These are phyloP conservation scores for Trichoderma harzianum DNA, from an alignment of 2,329 filamentous ascomycete genomes.

Conservation along the genomic window DNA sequence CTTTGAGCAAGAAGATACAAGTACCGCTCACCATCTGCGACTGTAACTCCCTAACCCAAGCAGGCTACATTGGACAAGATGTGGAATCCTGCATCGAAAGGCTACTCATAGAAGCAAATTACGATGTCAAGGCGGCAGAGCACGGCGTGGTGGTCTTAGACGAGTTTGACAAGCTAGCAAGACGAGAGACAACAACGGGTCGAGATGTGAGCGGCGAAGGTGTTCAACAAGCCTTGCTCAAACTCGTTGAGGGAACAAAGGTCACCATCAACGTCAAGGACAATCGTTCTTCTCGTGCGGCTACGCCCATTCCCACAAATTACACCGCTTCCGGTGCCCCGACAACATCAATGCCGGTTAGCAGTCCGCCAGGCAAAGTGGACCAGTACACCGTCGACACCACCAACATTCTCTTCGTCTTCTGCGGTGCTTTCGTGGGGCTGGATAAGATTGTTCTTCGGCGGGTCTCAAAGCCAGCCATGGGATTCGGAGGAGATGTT, in stretches of 20 bases:
- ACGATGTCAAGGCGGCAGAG: slow-evolving; percentile 79
- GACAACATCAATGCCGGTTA: slow-evolving; percentile 44
- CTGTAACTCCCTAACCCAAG: slow-evolving; percentile 93
- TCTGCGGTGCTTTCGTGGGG: slow-evolving; percentile 91
- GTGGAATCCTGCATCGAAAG: slow-evolving; percentile 94
- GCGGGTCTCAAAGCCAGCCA: slow-evolving; percentile 78
- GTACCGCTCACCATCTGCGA: slow-evolving; percentile 95
- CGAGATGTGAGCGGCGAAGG: slow-evolving; percentile 95
- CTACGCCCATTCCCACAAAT: slow-evolving; percentile 51
- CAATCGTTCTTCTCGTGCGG: slow-evolving; percentile 57
- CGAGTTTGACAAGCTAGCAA: slow-evolving; percentile 96
- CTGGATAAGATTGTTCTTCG: slow-evolving; percentile 84
- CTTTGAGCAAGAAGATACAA: slow-evolving; percentile 85
- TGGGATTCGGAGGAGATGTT: slow-evolving; percentile 87
- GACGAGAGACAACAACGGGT: slow-evolving; percentile 79
- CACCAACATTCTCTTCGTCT: slow-evolving; percentile 95
- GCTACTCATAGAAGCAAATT: slow-evolving; percentile 84
- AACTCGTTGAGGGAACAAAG: slow-evolving; percentile 94
- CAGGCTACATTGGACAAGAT: slow-evolving; percentile 96
- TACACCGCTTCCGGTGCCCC: slow-evolving; percentile 45
- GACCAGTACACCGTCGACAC: slow-evolving; percentile 78
- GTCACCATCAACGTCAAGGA: slow-evolving; percentile 88
- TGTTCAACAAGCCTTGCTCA: slow-evolving; percentile 91
- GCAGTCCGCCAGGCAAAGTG: slow-evolving; percentile 48
- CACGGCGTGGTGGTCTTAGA: slow-evolving; percentile 93